Base-by-base conservation (phyloP, 169 alveolate genomes). In the Eimeria sp. region DNA sequence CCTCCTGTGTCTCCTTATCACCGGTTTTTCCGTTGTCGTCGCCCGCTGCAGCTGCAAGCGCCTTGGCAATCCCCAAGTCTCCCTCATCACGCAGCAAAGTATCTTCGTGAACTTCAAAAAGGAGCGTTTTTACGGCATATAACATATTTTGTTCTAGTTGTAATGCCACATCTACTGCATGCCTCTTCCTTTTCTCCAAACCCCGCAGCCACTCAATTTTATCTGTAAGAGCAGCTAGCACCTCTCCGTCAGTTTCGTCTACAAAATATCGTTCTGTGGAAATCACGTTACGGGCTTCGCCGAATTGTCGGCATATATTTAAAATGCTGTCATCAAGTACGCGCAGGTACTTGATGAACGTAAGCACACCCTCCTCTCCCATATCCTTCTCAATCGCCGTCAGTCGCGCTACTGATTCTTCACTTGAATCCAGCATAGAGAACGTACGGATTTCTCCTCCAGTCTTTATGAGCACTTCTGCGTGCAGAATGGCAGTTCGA, bases 31-130 rank as follows among this genome's bases (percentile, higher is more conserved):
- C 82, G 49, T 72, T 34, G 82, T 40, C 82, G 30, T 54, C 82
- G 30, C 27, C 54, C 10, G 82, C 82, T 4, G 82, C 82, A 30
- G 82, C 82, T 51, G 54, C 54, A 40, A 34, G 51, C 51, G 82
- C 82, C 82, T 34, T 72, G 22, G 82, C 82, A 72, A 72, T 72
- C 14, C 82, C 82, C 82, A 72, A 72, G 54, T 72, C 45, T 49
- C 82, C 34, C 27, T 72, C 82, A 72, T 34, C 27, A 11, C 13
- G 54, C 54, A 72, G 51, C 82, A 72, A 72, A 72, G 40, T 30
- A 34, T 4, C 11, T 72, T 72, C 82, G 82, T 51, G 82, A 25
- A 30, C 54, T 72, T 51, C 82, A 40, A 47, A 78, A n/a, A 78
- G 13, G 22, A n/a, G 88, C 49, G 63, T 47, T 45, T 47, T 45